Conservation (phyloP, 352 stramenopile genomes). For the Saprolegnia parasitica region DNA sequence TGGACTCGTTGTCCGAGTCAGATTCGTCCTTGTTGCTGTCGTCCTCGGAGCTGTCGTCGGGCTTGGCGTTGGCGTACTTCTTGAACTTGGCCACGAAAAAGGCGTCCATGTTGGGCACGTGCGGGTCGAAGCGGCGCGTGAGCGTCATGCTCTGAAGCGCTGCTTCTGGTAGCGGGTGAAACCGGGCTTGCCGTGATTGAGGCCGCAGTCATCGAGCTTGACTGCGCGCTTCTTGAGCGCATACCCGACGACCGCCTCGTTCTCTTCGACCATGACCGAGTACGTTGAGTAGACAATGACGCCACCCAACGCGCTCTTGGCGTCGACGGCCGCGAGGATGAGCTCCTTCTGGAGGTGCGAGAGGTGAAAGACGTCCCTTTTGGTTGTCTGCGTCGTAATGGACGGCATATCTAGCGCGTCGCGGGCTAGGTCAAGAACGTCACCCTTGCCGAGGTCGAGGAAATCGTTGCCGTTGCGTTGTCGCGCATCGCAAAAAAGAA, state of each 20-base stretch:
- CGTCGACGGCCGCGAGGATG: conserved; percentile 95
- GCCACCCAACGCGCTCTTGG: conserved; percentile 94
- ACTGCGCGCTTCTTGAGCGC: conserved; percentile 97
- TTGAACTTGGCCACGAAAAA: conserved; percentile 99
- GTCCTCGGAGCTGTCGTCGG: conserved; percentile 47
- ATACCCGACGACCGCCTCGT: conserved; percentile 99
- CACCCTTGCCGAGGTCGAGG: no score
- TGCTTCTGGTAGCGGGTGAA: conserved; percentile 95
- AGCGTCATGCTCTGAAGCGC: conserved; percentile 94
- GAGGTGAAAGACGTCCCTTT: conserved; percentile 82
- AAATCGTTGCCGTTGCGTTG: no score
- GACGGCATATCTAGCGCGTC: no score
- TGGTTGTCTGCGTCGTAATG: conserved; percentile 98
- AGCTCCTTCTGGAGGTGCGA: conserved; percentile 99
- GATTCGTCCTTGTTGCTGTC: conserved; percentile 67
- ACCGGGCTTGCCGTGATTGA: conserved; percentile 94
- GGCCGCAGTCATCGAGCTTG: conserved; percentile 96
- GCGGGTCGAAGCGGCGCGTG: conserved; percentile 98
- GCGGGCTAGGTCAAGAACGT: no score
- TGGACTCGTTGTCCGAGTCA: conserved; percentile 37
- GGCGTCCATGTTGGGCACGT: conserved; percentile 99
- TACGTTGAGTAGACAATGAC: conserved; percentile 99
- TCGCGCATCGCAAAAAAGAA: no score
- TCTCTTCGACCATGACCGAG: conserved; percentile 90
- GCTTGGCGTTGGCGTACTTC: conserved; percentile 94